Base-by-base conservation (phyloP, 306 rosid genomes). In the Trifolium fragiferum region DNA sequence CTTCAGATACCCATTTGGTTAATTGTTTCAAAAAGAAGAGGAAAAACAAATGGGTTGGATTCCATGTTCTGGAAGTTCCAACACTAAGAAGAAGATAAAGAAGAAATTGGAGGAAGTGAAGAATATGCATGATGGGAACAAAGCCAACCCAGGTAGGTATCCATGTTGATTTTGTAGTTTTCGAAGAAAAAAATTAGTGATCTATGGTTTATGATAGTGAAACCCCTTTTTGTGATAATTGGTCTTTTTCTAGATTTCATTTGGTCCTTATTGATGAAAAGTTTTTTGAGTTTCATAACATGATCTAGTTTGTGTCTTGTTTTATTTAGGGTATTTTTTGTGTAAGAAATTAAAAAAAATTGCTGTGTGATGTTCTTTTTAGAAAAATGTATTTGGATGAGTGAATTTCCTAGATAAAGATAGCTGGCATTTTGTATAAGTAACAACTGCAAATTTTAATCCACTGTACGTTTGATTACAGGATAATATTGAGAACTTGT, bases 1-100 rank as follows among this genome's bases (percentile, higher is more conserved):
- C 19, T 14, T 60, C 10, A n/a, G 20, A 14, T 30, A 60, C 66
- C 66, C 66, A 27, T 60, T 30, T 30, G 66, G 76, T 58, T 66
- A 40, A 63, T 21, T 73, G 23, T 19, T 50, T 66, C 32, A 53
- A 33, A 70, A 46, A 10, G 41, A 60, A 60, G 41, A 15, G 40
- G 2, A 60, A 43, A 53, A 27, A 63, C 66, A 60, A 60, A 94
- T 94, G 97, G 85, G 92, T 82, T 94, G 96, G 93, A 87, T 91
- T 83, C 96, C 91, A 8, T 91, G 98, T 83, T 88, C 89, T 64
- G 95, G 98, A 80, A 75, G 62, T 67, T 84, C 88, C 51, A 82
- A 77, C 83, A 61, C 84, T 41, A 91, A 86, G 75, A 87, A 85
- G 77, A 78, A 78, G 74, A 64, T 76, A 66, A 82, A 84, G 81